A percentile compares a stretch with the other conserved stretches of the same genome.
Conservation (phyloP, 345 rosid genomes). For the Raphanus raphanistrum region DNA sequence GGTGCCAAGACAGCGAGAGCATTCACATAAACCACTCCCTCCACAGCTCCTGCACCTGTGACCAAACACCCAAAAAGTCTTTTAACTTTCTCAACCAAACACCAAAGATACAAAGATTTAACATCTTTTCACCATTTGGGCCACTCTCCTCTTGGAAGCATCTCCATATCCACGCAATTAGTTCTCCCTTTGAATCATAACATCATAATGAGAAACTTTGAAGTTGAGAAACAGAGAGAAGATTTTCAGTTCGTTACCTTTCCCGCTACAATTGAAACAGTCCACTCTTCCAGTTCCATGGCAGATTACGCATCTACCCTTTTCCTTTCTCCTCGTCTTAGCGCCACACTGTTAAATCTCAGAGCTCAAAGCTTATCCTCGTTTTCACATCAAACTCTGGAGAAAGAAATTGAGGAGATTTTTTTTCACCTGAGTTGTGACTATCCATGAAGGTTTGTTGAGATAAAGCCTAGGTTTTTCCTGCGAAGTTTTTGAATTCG, state of each 20-base stretch:
- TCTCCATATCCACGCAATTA: constrained; percentile 47
- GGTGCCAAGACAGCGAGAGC: constrained; percentile 74
- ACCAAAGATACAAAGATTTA: not conserved
- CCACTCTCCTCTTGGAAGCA: constrained; percentile 88
- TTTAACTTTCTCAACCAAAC: not conserved
- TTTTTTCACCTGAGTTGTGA: constrained; percentile 71
- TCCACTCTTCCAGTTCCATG: constrained; percentile 64
- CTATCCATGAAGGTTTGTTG: constrained; percentile 67
- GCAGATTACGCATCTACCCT: constrained; percentile 69
- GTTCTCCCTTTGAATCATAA: constrained; percentile 55
- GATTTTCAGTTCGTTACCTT: constrained; percentile 51
- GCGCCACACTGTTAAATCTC: constrained; percentile 51
- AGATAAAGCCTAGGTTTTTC: constrained; percentile 39
- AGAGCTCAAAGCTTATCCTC: not conserved
- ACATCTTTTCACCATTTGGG: constrained; percentile 64
- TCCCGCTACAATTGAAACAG: constrained; percentile 64
- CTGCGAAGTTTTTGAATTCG: constrained; percentile 13
- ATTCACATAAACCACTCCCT: constrained; percentile 68
- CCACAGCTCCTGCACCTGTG: constrained; percentile 74
- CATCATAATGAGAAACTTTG: not conserved
- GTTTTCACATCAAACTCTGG: not conserved
- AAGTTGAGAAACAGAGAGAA: not conserved
- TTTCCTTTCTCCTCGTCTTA: constrained; percentile 49
- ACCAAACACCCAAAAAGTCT: not conserved
- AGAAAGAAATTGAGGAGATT: too few species aligned